A percentile compares a stretch with the other conserved stretches of the same genome.
phyloP scores from a whole-genome alignment of 257 asterid species.

The Osmanthus fragrans region DNA sequence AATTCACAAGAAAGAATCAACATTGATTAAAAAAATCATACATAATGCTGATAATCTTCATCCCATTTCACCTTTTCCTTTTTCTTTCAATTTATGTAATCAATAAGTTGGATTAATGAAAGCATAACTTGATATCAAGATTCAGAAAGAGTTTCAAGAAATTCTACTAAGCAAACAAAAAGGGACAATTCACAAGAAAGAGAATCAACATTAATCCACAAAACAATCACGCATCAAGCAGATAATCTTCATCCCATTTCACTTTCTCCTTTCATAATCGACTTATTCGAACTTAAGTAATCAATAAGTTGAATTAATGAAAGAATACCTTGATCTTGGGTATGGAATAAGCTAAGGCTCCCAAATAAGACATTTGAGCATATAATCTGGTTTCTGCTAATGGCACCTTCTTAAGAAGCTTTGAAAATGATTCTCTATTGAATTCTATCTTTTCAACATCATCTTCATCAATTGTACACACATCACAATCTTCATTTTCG shows the following conservation, averaged over 20 bases:
- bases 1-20: neutral
- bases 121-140: conserved; percentile 62
- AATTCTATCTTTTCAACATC: conserved; percentile 57
- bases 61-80: neutral
- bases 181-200: neutral
- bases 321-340: conserved; percentile 75
- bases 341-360: conserved; percentile 80
- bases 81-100: neutral
- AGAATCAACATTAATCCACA: conserved; percentile 4
- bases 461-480: conserved; percentile 46
- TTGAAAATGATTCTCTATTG: conserved; percentile 70
- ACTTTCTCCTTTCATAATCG: neutral
- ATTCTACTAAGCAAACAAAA: conserved; percentile 6
- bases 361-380: conserved; percentile 79
- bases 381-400: conserved; percentile 77
- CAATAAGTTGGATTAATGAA: neutral
- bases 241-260: neutral
- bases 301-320: neutral
- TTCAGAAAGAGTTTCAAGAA: neutral
- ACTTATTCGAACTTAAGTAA: neutral
- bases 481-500: conserved; percentile 49
- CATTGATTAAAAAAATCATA: neutral
- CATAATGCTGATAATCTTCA: neutral
- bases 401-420: conserved; percentile 73
- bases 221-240: neutral